Percentiles rank a stretch among this genome's conserved stretches.
Conservation (phyloP, 305 asterid genomes). For the Solanum hybrid region DNA sequence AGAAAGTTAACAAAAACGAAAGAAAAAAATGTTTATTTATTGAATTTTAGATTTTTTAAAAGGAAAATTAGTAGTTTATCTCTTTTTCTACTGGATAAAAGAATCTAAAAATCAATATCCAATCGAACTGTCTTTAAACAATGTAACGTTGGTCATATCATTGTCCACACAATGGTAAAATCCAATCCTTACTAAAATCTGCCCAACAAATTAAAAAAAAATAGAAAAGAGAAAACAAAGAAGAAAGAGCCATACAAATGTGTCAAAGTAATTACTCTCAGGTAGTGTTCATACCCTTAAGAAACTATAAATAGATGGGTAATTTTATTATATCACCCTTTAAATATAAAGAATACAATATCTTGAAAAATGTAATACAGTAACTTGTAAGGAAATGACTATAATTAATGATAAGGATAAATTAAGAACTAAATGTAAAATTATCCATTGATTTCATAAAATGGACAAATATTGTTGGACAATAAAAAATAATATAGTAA, state of each 20-base stretch:
- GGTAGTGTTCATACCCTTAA: no score
- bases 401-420: no score
- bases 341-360: no score
- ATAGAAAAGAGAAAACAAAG: neutral
- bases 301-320: no score
- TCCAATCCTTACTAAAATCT: neutral
- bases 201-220: neutral
- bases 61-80: no score
- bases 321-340: no score
- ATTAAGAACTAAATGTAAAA: no score
- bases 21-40: neutral
- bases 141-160: neutral
- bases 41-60: neutral
- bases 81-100: neutral
- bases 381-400: no score
- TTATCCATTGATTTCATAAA: no score
- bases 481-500: no score
- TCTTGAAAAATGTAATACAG: no score
- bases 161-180: neutral
- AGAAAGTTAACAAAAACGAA: neutral
- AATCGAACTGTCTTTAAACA: neutral
- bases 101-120: neutral
- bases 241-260: neutral
- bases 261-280: neutral
- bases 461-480: rapidly evolving